Conservation (phyloP, 2,329 filamentous ascomycete species). For the Claviceps sp. region DNA sequence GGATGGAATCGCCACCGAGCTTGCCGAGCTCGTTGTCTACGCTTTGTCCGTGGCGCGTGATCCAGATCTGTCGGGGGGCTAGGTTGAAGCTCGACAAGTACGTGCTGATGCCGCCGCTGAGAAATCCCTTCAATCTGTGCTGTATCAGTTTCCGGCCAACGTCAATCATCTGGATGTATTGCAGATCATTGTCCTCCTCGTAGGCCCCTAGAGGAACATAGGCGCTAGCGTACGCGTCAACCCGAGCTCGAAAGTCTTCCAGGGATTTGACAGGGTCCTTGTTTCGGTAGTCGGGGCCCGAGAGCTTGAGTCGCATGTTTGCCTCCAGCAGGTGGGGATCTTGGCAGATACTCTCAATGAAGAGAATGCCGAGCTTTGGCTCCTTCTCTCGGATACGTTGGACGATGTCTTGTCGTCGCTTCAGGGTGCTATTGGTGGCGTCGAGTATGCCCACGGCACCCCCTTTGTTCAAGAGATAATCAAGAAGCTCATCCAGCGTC, state of each 20-base stretch:
- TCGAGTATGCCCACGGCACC: slow-evolving; percentile 92
- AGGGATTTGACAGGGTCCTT: slow-evolving; percentile 80
- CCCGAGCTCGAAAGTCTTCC: slow-evolving; percentile 82
- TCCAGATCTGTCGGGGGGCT: slow-evolving; percentile 92
- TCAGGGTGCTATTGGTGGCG: slow-evolving; percentile 90
- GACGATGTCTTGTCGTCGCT: slow-evolving; percentile 71
- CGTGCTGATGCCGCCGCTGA: slow-evolving; percentile 83
- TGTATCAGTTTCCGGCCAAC: slow-evolving; percentile 90
- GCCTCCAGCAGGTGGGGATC: slow-evolving; percentile 77
- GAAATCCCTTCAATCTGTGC: slow-evolving; percentile 79
- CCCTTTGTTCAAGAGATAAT: slow-evolving; percentile 70
- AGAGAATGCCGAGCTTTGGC: slow-evolving; percentile 79
- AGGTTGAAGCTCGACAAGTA: slow-evolving; percentile 97
- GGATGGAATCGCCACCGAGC: slow-evolving; percentile 77
- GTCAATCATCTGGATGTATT: slow-evolving; percentile 96
- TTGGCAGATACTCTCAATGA: slow-evolving; percentile 87
- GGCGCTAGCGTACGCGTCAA: slow-evolving; percentile 84
- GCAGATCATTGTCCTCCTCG: slow-evolving; percentile 80
- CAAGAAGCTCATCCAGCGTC: slow-evolving; percentile 80
- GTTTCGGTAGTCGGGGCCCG: slow-evolving; percentile 87
- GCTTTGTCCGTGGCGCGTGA: slow-evolving; percentile 89
- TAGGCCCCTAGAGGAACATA: slow-evolving; percentile 84
- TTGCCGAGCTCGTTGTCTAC: slow-evolving; percentile 75
- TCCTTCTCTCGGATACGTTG: slow-evolving; percentile 71
- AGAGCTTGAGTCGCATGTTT: slow-evolving; percentile 94